Percentiles rank a stretch among this genome's conserved stretches.
phyloP scores from a whole-genome alignment of 1,284 basidiomycete genomes.

The Cryptococcus hybrid region DNA sequence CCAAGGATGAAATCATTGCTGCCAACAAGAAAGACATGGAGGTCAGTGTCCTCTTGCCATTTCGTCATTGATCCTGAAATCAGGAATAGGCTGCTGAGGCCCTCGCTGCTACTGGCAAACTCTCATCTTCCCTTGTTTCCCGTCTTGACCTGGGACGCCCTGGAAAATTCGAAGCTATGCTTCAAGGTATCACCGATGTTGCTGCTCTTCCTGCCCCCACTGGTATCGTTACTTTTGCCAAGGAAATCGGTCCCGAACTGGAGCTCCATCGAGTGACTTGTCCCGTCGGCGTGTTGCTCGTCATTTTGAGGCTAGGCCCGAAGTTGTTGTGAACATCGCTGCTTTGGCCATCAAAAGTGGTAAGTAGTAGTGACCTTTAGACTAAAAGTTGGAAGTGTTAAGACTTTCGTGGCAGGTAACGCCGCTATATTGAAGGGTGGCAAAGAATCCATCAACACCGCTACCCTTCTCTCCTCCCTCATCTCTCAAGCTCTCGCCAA shows the following conservation, averaged over 20 bases:
- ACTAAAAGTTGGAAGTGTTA: not conserved
- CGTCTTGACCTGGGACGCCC: slow-evolving; percentile 79
- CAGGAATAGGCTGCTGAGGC: slow-evolving; percentile 63
- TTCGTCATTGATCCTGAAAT: not conserved
- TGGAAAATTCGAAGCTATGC: slow-evolving; percentile 93
- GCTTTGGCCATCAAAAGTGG: slow-evolving; percentile 95
- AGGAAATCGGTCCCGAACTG: slow-evolving; percentile 77
- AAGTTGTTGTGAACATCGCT: slow-evolving; percentile 98
- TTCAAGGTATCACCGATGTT: slow-evolving; percentile 86
- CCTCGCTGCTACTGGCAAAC: slow-evolving; percentile 76
- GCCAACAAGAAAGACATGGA: slow-evolving; percentile 79
- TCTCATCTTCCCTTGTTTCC: slow-evolving; percentile 76
- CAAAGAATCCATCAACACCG: slow-evolving; percentile 82
- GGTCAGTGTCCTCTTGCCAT: slow-evolving; percentile 51
- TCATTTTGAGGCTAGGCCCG: slow-evolving; percentile 96
- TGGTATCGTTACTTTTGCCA: slow-evolving; percentile 83
- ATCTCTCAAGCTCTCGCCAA: slow-evolving; percentile 75
- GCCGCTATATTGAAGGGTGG: slow-evolving; percentile 96
- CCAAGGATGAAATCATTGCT: slow-evolving; percentile 65
- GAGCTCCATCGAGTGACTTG: slow-evolving; percentile 93
- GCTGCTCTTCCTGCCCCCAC: slow-evolving; percentile 81
- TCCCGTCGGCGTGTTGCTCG: slow-evolving; percentile 92
- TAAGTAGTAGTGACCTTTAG: slow-evolving; percentile 43
- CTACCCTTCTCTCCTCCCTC: slow-evolving; percentile 68
- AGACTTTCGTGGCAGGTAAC: slow-evolving; percentile 61